Evolutionary conservation across 2,329 filamentous ascomycete species (phyloP).

Genomic region (Aureobasidium subglaciale): DNA sequence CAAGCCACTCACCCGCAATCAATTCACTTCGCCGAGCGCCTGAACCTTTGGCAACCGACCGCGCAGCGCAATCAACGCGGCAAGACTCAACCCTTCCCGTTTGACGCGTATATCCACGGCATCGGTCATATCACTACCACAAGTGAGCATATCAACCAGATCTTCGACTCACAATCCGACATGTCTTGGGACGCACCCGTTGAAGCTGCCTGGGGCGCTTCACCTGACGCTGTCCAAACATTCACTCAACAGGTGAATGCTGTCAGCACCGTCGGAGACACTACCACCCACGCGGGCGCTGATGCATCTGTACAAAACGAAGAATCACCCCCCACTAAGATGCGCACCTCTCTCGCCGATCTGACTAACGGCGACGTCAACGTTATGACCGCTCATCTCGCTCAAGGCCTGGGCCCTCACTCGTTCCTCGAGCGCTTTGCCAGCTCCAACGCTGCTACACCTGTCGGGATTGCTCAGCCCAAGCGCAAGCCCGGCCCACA

Average conservation of each 20-base stretch:
- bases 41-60: constrained; percentile 5
- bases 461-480: background rate
- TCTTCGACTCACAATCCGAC: background rate
- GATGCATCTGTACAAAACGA: too few species aligned
- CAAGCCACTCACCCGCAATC: background rate
- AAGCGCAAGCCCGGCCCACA: background rate
- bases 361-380: background rate
- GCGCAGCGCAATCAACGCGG: background rate
- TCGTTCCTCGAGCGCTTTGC: background rate
- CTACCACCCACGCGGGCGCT: background rate
- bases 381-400: background rate
- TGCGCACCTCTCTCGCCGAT: background rate
- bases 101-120: background rate
- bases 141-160: background rate
- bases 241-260: background rate
- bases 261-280: background rate
- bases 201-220: background rate
- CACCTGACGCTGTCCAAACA: background rate
- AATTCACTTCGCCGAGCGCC: background rate
- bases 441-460: background rate
- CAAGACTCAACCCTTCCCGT: background rate
- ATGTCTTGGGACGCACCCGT: constrained; percentile 4
- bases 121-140: background rate
- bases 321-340: background rate
- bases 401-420: background rate